These are phyloP conservation scores for Fusarium sp. DNA, from an alignment of 2,329 filamentous ascomycete species.

Conservation along the genomic window DNA sequence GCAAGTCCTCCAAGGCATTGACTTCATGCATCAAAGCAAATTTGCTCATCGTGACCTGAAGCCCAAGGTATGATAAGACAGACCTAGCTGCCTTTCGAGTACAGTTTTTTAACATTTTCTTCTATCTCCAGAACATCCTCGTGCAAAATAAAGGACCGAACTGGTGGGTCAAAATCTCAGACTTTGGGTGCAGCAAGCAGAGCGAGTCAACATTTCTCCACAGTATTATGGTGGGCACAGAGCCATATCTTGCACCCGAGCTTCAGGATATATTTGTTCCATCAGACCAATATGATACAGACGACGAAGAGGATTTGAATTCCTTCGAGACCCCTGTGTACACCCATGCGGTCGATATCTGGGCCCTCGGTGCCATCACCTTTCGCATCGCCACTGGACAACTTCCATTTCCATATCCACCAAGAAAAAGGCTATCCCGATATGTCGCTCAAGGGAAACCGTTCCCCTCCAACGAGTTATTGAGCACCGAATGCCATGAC, in stretches of 20 bases:
- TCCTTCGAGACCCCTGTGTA: not conserved
- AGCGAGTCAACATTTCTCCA: not conserved
- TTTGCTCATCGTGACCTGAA: slow-evolving; percentile 4
- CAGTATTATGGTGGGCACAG: not conserved
- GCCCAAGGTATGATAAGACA: not conserved
- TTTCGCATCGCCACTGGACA: not conserved
- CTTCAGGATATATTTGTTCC: not conserved
- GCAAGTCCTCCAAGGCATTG: not conserved
- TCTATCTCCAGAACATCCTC: slow-evolving; percentile 7
- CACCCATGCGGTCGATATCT: not conserved
- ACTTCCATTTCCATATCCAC: not conserved
- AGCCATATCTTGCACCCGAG: slow-evolving; percentile 4
- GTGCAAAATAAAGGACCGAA: not conserved
- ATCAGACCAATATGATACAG: not conserved
- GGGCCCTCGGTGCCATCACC: slow-evolving; percentile 4
- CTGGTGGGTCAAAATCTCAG: slow-evolving; percentile 16
- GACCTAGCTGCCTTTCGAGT: not conserved
- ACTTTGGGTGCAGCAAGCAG: slow-evolving; percentile 9
- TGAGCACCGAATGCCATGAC: not conserved
- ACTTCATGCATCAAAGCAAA: slow-evolving; percentile 1
- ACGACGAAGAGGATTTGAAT: not conserved
- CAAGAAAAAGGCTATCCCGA: not conserved
- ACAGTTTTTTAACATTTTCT: too few relatives aligned
- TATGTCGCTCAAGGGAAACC: not conserved
- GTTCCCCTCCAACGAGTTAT: not conserved